Conservation (phyloP, 371 early-diverging fungal genomes). For the Rhizopus delemar region DNA sequence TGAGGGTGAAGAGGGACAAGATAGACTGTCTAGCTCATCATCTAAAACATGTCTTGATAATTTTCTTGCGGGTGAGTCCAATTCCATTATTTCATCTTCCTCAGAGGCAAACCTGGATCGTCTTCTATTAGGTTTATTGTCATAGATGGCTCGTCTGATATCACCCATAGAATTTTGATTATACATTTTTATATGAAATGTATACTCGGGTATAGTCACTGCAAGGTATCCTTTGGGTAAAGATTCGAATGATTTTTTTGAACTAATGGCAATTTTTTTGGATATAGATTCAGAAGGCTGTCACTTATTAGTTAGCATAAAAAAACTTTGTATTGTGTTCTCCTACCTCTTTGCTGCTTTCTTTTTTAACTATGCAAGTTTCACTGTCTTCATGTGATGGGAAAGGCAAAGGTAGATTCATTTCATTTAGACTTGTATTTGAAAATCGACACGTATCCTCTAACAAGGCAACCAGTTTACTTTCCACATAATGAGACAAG, state of each 20-base stretch:
- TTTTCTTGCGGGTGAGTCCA: constrained; percentile 24
- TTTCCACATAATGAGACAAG: constrained; percentile 50
- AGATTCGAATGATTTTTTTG: constrained; percentile 25
- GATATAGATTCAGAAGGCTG: not conserved
- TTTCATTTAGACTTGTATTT: constrained; percentile 12
- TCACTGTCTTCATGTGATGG: not conserved
- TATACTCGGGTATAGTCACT: constrained; percentile 38
- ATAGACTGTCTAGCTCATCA: constrained; percentile 34
- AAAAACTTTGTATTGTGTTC: no score
- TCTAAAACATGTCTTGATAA: constrained; percentile 22
- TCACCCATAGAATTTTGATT: constrained; percentile 33
- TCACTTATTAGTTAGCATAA: no score
- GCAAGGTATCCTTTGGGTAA: constrained; percentile 37
- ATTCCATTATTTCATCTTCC: constrained; percentile 26
- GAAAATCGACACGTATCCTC: constrained; percentile 41
- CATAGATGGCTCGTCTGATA: constrained; percentile 26
- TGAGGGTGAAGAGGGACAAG: constrained; percentile 24
- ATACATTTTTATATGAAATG: constrained; percentile 39
- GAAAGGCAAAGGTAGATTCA: constrained; percentile 19
- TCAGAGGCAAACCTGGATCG: constrained; percentile 21
- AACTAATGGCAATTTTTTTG: not conserved
- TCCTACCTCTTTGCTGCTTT: not conserved
- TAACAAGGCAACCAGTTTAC: constrained; percentile 42
- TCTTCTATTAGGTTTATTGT: constrained; percentile 20
- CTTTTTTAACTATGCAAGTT: not conserved